Base-by-base conservation (phyloP, 1,284 basidiomycete species). In the Farysia itapuensis region DNA sequence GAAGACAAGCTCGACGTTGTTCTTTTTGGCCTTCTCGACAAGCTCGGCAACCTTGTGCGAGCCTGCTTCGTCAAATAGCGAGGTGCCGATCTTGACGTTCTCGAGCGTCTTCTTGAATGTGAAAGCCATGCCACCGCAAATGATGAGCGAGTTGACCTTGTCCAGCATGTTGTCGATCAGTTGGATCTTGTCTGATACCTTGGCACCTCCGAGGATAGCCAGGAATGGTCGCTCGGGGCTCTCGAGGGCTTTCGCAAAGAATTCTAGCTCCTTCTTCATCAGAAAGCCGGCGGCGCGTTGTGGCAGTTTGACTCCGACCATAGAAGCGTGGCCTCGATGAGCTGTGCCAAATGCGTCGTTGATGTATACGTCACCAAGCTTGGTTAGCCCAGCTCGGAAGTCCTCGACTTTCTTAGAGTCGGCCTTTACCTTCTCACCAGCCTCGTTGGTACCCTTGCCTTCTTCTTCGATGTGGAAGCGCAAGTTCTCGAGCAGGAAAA, bases 281-380 rank as follows among this genome's bases (percentile, higher is more conserved):
- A 98, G 83, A 83, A 95, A 93, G 36, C 94, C 94, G 29, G 93
- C 85, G 7, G 94, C 94, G 69, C 91, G 85, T 79, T 94, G 87
- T n/a, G 86, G 85, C 28, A 97, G 84, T 79, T 95, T 84, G 65
- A 98, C 84, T 64, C 94, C 94, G 70, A 98, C 95, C 90, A 98
- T 96, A 70, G 90, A 93, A 1, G 94, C 95, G 80, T 98, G 95
- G 18, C 90, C 93, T 67, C 94, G 90, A 80, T 98, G 94, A 30
- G 94, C 95, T 40, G 94, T 97, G 47, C 94, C 94, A 78, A 98
- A 98, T 29, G 94, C 95, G 78, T 98, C 94, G 81, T 98, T 98
- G 78, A 98, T 83, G 79, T 97, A 98, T 66, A 98, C 89, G 75
- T 97, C 92, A 41, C 91, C 93, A 63, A 98, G 87, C 63, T 83